Conservation (phyloP, 805 yeast genomes). For the Kodamaea kakaduensis region DNA sequence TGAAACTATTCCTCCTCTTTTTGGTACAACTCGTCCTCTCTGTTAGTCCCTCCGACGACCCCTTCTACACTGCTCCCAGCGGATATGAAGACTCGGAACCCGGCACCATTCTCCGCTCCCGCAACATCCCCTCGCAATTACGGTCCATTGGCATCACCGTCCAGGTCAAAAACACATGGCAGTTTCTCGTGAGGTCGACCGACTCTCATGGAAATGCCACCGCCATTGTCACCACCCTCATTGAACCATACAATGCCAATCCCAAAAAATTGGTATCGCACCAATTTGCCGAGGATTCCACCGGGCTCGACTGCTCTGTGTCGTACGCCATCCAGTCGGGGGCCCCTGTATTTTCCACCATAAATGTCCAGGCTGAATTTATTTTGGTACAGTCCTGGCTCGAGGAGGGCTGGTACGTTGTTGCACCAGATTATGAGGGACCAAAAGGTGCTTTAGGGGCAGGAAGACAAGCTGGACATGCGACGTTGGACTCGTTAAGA, state of each 20-base stretch:
- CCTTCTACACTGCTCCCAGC: constrained; percentile 14
- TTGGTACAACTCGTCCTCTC: not conserved
- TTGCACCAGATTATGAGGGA: constrained; percentile 21
- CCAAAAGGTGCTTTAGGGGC: constrained; percentile 18
- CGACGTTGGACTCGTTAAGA: constrained; percentile 18
- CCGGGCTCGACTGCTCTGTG: constrained; percentile 24
- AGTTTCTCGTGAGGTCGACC: constrained; percentile 11
- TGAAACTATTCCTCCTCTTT: not conserved
- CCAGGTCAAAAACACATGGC: constrained; percentile 13
- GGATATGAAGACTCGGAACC: constrained; percentile 13
- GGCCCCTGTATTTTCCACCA: constrained; percentile 3
- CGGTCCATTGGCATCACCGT: constrained; percentile 12
- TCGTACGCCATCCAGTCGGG: constrained; percentile 20
- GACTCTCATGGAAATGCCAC: constrained; percentile 25
- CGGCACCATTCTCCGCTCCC: constrained; percentile 14
- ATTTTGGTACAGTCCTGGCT: constrained; percentile 13
- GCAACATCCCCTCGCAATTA: constrained; percentile 12
- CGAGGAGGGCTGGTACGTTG: constrained; percentile 19
- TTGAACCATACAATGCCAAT: constrained; percentile 28
- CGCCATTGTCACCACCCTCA: constrained; percentile 24
- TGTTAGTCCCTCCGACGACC: constrained; percentile 9
- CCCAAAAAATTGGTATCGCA: constrained; percentile 24
- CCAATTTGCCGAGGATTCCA: constrained; percentile 28
- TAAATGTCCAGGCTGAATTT: constrained; percentile 14
- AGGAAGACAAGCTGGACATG: constrained; percentile 18